Conservation (phyloP, 2,329 filamentous ascomycete genomes). For the Emericellopsis atlantica region DNA sequence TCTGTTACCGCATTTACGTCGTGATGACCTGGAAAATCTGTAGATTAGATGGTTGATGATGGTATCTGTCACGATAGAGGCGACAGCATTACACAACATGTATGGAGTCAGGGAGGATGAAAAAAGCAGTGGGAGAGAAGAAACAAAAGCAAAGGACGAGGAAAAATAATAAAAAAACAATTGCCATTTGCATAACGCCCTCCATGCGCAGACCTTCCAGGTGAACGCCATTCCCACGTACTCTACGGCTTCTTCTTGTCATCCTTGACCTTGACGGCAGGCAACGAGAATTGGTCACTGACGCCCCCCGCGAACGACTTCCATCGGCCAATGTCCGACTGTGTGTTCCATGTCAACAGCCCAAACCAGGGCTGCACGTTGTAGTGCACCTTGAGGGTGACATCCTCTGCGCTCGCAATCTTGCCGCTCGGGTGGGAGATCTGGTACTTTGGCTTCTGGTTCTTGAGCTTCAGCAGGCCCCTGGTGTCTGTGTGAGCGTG, state of each 20-base stretch:
- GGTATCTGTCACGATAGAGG: too few species aligned
- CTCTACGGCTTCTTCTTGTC: constrained; percentile 10
- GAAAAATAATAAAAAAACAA: too few species aligned
- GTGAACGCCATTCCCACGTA: constrained; percentile 6
- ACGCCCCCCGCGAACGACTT: constrained; percentile 50
- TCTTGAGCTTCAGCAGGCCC: constrained; percentile 64
- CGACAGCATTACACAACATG: too few species aligned
- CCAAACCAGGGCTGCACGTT: constrained; percentile 98
- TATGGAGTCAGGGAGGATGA: too few species aligned
- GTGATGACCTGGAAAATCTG: too few species aligned
- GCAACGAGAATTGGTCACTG: constrained; percentile 52
- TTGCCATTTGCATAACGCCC: too few species aligned
- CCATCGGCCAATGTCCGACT: constrained; percentile 41
- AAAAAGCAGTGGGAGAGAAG: too few species aligned
- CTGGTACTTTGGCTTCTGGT: constrained; percentile 91
- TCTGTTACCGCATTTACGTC: too few species aligned
- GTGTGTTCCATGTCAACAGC: constrained; percentile 66
- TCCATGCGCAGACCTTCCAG: too few species aligned
- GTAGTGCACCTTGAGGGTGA: constrained; percentile 75
- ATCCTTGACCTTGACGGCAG: constrained; percentile 49
- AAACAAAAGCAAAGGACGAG: too few species aligned
- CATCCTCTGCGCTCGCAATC: constrained; percentile 61
- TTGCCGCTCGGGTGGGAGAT: constrained; percentile 81
- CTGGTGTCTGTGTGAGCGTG: constrained; percentile 19
- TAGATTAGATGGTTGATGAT: too few species aligned